Evolutionary conservation across 1,284 basidiomycete genomes (phyloP).

Genomic region (Schizophyllum amplum): DNA sequence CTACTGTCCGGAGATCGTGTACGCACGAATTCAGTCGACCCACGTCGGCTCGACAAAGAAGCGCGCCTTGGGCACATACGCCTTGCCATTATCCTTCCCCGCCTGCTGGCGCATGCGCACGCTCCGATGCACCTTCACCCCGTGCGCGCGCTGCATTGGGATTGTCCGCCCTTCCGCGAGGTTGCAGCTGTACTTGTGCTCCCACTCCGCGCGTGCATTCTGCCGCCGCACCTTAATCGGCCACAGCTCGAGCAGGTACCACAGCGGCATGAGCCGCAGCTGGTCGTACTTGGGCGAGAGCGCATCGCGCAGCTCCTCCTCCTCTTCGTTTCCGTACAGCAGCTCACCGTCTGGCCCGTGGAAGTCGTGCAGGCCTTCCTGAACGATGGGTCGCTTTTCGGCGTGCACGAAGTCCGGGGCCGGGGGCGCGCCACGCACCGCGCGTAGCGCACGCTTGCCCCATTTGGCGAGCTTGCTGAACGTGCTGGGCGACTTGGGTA

Average conservation of each 20-base stretch:
- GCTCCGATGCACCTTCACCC: conserved; percentile 34
- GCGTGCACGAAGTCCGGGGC: neutral
- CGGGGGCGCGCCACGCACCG: neutral
- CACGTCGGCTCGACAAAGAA: neutral
- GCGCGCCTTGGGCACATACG: conserved; percentile 5
- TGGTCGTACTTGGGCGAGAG: conserved; percentile 37
- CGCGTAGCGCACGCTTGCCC: neutral
- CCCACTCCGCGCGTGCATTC: conserved; percentile 18
- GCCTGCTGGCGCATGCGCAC: conserved; percentile 31
- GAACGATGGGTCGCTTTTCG: conserved; percentile 12
- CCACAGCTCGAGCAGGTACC: conserved; percentile 39
- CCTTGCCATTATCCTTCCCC: conserved; percentile 22
- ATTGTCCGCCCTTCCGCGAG: conserved; percentile 26
- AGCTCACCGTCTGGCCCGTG: conserved; percentile 32
- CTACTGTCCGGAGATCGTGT: neutral
- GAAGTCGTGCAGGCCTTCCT: conserved; percentile 9
- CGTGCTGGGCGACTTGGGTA: neutral
- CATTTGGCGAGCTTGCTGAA: neutral
- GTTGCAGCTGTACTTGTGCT: neutral
- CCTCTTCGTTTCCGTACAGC: conserved; percentile 31
- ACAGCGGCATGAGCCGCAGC: conserved; percentile 25
- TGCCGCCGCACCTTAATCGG: conserved; percentile 28
- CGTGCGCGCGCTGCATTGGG: conserved; percentile 24
- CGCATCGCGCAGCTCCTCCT: conserved; percentile 35
- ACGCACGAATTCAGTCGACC: neutral